These are phyloP conservation scores for Russula griseocarnosa DNA, from an alignment of 768 basidiomycete species.

Conservation along the genomic window DNA sequence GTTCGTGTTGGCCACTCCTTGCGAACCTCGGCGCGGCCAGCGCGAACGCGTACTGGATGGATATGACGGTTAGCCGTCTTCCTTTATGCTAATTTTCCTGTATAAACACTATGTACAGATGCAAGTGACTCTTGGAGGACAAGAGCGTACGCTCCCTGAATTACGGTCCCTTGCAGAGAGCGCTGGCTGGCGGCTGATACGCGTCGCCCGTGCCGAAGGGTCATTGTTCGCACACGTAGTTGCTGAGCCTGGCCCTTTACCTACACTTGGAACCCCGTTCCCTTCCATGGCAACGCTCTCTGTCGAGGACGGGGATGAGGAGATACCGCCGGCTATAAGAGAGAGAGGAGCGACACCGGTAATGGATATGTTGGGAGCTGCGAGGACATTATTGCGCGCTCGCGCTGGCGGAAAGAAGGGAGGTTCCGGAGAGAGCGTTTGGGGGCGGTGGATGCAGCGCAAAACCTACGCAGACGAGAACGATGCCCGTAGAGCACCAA, in stretches of 20 bases:
- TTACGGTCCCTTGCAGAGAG: slow-evolving; percentile 48
- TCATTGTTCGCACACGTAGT: slow-evolving; percentile 69
- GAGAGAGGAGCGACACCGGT: slow-evolving; percentile 23
- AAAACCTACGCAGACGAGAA: slow-evolving; percentile 20
- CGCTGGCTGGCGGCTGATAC: slow-evolving; percentile 59
- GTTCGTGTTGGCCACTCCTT: slow-evolving; percentile 57
- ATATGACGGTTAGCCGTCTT: slow-evolving; percentile 49
- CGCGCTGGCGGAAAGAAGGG: slow-evolving; percentile 19
- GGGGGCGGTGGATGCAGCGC: slow-evolving; percentile 25
- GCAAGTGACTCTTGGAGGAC: slow-evolving; percentile 62
- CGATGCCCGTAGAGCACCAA: slow-evolving; percentile 18
- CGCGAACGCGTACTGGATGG: slow-evolving; percentile 67
- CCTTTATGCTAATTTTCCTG: neutral
- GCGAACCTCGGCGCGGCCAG: slow-evolving; percentile 71
- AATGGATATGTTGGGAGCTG: slow-evolving; percentile 27
- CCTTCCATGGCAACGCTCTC: slow-evolving; percentile 1
- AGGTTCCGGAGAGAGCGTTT: slow-evolving; percentile 14
- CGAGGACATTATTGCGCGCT: slow-evolving; percentile 21
- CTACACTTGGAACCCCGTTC: slow-evolving; percentile 29
- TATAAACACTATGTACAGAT: slow-evolving; percentile 41
- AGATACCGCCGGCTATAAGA: slow-evolving; percentile 21
- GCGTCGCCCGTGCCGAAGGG: slow-evolving; percentile 53
- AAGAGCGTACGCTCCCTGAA: slow-evolving; percentile 65
- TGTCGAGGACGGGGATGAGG: slow-evolving; percentile 15
- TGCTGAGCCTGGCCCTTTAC: slow-evolving; percentile 58